Conservation (phyloP, 1,139 yeast genomes). For the Candida glucosophila region DNA sequence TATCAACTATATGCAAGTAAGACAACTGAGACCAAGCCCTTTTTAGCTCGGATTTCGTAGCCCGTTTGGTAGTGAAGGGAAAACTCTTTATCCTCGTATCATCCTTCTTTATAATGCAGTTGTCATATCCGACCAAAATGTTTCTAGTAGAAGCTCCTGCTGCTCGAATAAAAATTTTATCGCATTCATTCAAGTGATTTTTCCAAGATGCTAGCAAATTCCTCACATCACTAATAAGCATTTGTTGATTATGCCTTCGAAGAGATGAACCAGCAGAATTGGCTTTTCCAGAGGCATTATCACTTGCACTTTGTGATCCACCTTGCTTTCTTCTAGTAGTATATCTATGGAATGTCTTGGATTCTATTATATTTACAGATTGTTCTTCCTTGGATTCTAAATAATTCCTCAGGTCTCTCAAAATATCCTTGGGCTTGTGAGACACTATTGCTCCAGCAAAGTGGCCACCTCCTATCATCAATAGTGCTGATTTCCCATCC, state of each 20-base stretch:
- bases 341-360: constrained; percentile 88
- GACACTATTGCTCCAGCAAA: constrained; percentile 92
- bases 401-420: constrained; percentile 43
- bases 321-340: constrained; percentile 97
- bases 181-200: constrained; percentile 46
- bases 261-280: constrained; percentile 91
- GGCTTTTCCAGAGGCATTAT: constrained; percentile 89
- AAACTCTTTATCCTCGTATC: constrained; percentile 58
- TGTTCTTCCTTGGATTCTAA: constrained; percentile 43
- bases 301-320: constrained; percentile 91
- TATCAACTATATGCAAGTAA: constrained; percentile 45
- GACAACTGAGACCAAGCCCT: constrained; percentile 79
- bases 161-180: constrained; percentile 74
- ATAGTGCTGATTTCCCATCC: constrained; percentile 52
- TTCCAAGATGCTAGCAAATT: constrained; percentile 64
- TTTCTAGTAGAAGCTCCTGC: constrained; percentile 64
- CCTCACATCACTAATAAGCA: constrained; percentile 67
- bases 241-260: constrained; percentile 84
- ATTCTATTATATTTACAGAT: constrained; percentile 55
- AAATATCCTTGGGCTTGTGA: constrained; percentile 50
- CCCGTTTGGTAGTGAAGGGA: constrained; percentile 87
- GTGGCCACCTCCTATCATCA: constrained; percentile 98
- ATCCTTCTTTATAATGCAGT: constrained; percentile 34
- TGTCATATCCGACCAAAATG: constrained; percentile 60
- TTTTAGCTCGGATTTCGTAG: constrained; percentile 75